phyloP scores from a whole-genome alignment of 495 filamentous ascomycete genomes.

The Xylaria palmicola region DNA sequence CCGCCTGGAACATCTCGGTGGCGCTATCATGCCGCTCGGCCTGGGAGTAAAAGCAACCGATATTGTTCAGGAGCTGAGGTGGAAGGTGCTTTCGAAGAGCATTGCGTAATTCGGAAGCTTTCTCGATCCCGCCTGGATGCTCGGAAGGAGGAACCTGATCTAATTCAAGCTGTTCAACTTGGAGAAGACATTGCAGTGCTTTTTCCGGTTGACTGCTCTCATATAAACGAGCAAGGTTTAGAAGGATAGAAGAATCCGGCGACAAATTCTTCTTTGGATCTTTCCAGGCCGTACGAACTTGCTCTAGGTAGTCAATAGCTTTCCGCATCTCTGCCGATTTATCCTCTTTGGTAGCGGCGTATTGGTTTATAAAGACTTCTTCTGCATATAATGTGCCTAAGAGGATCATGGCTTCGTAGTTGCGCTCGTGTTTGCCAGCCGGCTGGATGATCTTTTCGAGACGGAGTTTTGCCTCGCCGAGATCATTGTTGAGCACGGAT shows the following conservation, averaged over 20 bases:
- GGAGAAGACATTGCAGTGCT: conserved; percentile 83
- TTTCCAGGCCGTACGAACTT: conserved; percentile 87
- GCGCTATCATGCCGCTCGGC: conserved; percentile 76
- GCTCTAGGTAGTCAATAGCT: conserved; percentile 77
- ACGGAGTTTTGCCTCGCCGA: conserved; percentile 87
- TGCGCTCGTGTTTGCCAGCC: conserved; percentile 56
- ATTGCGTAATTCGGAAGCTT: conserved; percentile 56
- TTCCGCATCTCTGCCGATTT: conserved; percentile 79
- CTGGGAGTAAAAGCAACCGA: conserved; percentile 91
- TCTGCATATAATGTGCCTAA: conserved; percentile 89
- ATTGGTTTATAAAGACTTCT: conserved; percentile 80
- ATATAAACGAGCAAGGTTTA: conserved; percentile 89
- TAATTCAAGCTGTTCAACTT: conserved; percentile 84
- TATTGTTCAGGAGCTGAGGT: conserved; percentile 93
- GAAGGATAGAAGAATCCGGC: conserved; percentile 81
- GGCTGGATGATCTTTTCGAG: conserved; percentile 90
- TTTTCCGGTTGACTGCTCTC: conserved; percentile 83
- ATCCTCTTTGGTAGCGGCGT: conserved; percentile 75
- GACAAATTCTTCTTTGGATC: conserved; percentile 73
- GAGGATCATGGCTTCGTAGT: conserved; percentile 85
- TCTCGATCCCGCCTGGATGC: conserved; percentile 60
- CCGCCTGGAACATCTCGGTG: conserved; percentile 83
- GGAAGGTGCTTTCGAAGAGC: conserved; percentile 71
- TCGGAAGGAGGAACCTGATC: conserved; percentile 69
- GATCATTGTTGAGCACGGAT: conserved; percentile 76